These are phyloP conservation scores for Starmerella vaccinii DNA, from an alignment of 805 yeast species.

Conservation along the genomic window DNA sequence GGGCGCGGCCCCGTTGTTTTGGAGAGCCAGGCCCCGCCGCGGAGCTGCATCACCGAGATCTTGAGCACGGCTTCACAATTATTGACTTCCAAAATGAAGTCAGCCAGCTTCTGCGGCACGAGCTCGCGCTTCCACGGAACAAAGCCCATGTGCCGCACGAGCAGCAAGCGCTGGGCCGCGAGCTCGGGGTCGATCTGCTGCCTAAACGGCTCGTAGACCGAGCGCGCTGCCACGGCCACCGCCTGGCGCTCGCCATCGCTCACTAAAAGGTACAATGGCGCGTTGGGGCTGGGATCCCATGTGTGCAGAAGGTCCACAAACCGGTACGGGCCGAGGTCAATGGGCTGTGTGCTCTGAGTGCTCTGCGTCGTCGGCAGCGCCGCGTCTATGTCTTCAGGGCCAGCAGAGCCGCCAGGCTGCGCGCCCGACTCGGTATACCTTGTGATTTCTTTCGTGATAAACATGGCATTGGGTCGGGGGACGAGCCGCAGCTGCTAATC, in stretches of 20 bases:
- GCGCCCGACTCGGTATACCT: not conserved
- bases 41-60: not conserved
- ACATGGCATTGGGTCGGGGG: conserved; percentile 1
- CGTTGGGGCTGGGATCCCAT: not conserved
- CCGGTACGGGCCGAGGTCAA: not conserved
- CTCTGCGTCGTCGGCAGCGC: not conserved
- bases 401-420: not conserved
- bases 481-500: no score
- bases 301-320: conserved; percentile 6
- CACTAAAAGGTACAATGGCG: conserved; percentile 1
- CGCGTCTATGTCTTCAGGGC: not conserved
- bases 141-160: not conserved
- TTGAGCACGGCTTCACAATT: conserved; percentile 2
- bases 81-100: not conserved
- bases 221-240: conserved; percentile 8
- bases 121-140: conserved; percentile 4
- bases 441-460: not conserved
- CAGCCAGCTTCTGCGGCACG: not conserved
- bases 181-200: not conserved
- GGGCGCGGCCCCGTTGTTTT: conserved; percentile 3
- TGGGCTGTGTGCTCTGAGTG: conserved; percentile 1
- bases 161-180: not conserved
- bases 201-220: not conserved
- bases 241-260: conserved; percentile 13
- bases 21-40: conserved; percentile 12